phyloP scores from a whole-genome alignment of 192 early-diverging fungal species.

The Backusella liffmaniae region DNA sequence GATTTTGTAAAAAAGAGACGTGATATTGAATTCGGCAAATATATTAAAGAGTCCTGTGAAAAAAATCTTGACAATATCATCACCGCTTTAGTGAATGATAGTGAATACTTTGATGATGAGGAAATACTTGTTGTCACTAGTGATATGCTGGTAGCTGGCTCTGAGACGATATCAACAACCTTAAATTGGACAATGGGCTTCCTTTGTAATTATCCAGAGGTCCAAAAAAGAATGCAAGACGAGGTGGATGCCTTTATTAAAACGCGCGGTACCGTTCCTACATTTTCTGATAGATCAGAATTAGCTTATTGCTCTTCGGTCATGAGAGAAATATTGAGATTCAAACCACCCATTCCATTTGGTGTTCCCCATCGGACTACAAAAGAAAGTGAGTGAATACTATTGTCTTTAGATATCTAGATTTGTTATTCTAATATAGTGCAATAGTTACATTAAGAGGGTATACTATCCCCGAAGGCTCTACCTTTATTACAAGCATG shows the following conservation, averaged over 20 bases:
- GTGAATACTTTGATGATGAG: background rate
- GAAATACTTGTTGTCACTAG: background rate
- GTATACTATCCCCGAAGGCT: conserved; percentile 47
- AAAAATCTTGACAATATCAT: background rate
- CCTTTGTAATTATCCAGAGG: background rate
- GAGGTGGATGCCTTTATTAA: conserved; percentile 1
- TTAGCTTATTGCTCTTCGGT: conserved; percentile 4
- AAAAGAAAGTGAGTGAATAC: background rate
- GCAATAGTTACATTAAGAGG: conserved; percentile 17
- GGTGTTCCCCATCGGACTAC: background rate
- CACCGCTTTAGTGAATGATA: background rate
- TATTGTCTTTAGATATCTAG: background rate
- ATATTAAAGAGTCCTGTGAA: background rate
- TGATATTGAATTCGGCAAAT: background rate
- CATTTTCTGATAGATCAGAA: background rate
- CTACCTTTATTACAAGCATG: conserved; percentile 44
- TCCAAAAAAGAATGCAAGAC: background rate
- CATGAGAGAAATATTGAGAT: background rate
- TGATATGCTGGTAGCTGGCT: conserved; percentile 5
- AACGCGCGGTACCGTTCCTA: background rate
- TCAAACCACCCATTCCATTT: background rate
- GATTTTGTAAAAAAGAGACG: background rate
- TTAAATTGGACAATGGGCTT: background rate
- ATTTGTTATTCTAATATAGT: background rate
- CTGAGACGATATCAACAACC: background rate